phyloP scores from a whole-genome alignment of 2,329 filamentous ascomycete species.

The Beauveria scarabaeidicola region DNA sequence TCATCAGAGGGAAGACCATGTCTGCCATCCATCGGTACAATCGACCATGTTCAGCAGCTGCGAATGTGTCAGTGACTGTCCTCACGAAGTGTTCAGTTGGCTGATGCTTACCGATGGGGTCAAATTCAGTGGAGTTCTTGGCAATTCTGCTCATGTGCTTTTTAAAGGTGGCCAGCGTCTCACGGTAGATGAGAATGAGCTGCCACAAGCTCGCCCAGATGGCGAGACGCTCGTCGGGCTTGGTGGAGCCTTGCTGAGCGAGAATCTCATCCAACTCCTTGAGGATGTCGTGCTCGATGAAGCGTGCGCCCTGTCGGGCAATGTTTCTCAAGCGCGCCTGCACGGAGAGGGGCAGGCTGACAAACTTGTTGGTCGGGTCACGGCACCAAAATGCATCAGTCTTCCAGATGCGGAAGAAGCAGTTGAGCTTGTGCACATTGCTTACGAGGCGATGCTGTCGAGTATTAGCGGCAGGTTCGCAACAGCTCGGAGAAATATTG shows the following conservation, averaged over 20 bases:
- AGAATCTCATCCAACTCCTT: constrained; percentile 32
- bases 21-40: constrained; percentile 24
- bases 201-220: constrained; percentile 43
- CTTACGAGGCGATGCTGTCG: constrained; percentile 31
- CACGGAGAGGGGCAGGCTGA: constrained; percentile 30
- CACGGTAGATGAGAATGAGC: constrained; percentile 39
- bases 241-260: constrained; percentile 29
- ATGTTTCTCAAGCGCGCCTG: constrained; percentile 32
- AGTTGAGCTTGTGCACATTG: constrained; percentile 38
- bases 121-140: constrained; percentile 16
- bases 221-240: constrained; percentile 32
- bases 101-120: constrained; percentile 16
- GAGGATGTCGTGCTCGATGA: constrained; percentile 31
- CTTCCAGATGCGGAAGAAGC: constrained; percentile 42
- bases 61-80: neutral
- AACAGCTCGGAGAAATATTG: constrained; percentile 8
- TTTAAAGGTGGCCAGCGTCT: constrained; percentile 28
- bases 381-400: constrained; percentile 33
- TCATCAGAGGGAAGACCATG: constrained; percentile 29
- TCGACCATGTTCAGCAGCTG: constrained; percentile 15
- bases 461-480: neutral
- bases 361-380: constrained; percentile 29
- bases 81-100: neutral
- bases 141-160: constrained; percentile 20
- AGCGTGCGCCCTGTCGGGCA: constrained; percentile 28